These are phyloP conservation scores for Clavispora carvajalis DNA, from an alignment of 805 yeast species.

Conservation along the genomic window DNA sequence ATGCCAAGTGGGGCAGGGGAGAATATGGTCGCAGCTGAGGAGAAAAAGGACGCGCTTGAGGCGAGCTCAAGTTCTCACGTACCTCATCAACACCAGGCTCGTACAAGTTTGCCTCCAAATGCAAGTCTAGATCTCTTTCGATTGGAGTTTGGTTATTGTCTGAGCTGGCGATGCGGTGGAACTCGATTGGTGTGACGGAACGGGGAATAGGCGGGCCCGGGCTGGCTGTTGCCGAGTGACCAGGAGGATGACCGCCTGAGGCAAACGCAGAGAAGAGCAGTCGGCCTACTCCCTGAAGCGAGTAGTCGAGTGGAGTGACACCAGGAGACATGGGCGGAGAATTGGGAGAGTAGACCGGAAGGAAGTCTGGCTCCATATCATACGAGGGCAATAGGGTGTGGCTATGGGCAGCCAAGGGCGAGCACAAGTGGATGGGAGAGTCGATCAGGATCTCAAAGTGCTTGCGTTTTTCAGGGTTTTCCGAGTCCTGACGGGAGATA, in stretches of 20 bases:
- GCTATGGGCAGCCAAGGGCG: slow-evolving; percentile 74
- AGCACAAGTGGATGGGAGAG: slow-evolving; percentile 82
- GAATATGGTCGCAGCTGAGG: slow-evolving; percentile 9
- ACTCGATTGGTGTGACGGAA: slow-evolving; percentile 11
- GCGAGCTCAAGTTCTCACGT: slow-evolving; percentile 10
- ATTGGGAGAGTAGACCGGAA: slow-evolving; percentile 22
- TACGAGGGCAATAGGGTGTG: slow-evolving; percentile 76
- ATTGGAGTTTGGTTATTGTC: slow-evolving; percentile 29
- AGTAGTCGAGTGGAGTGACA: slow-evolving; percentile 41
- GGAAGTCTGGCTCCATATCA: slow-evolving; percentile 24
- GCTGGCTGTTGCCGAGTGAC: not conserved
- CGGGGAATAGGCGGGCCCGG: slow-evolving; percentile 1
- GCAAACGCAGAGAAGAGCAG: slow-evolving; percentile 4
- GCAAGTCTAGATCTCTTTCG: slow-evolving; percentile 34
- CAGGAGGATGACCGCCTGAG: not conserved
- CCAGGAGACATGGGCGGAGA: slow-evolving; percentile 55
- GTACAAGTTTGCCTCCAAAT: slow-evolving; percentile 44
- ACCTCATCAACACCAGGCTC: slow-evolving; percentile 44
- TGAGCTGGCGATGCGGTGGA: slow-evolving; percentile 24
- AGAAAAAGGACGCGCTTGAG: slow-evolving; percentile 14
- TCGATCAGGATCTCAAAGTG: slow-evolving; percentile 94
- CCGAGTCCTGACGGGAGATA: slow-evolving; percentile 61
- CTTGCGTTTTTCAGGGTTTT: slow-evolving; percentile 57
- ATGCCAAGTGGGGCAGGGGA: slow-evolving; percentile 23
- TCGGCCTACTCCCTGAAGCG: slow-evolving; percentile 3